Base-by-base conservation (phyloP, 2,329 filamentous ascomycete species). In the Fusarium clavum region DNA sequence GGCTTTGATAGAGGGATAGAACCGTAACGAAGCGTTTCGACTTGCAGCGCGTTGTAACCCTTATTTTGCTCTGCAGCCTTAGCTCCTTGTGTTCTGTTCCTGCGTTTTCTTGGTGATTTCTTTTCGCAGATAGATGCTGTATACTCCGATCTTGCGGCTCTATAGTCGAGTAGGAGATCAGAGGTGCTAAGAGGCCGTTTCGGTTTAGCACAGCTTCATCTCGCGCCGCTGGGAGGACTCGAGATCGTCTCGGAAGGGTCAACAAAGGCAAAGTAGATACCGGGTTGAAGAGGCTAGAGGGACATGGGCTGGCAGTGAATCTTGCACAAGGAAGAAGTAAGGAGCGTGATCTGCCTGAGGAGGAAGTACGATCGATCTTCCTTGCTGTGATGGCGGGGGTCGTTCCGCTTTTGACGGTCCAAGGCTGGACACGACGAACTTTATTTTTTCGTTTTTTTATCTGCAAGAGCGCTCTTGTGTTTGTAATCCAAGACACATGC, bases 1-100 rank as follows among this genome's bases (percentile, higher is more conserved):
- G 61, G 57, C 22, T 47, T 34, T 32, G 24, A 46, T 41, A 38
- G 12, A 43, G 51, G 29, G 44, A 32, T 53, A 62, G 66, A 72
- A 65, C n/a, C 60, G 40, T 52, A 22, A 48, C 63, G 63, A 69
- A 72, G 54, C 32, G 57, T 53, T 22, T 68, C 54, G 59, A 46
- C 18, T 25, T 10, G 40, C 47, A 58, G 43, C 20, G 13, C 20
- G 30, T 29, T 22, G 22, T 18, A 27, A 3, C 55, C 29, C 41
- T 63, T 48, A 51, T 16, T 24, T 46, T 41, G 6, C 16, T 45
- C 32, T 40, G 8, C 32, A 40, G 27, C 20, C 49, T 49, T 20
- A 47, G 38, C 44, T 29, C 30, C 9, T 6, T 63, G 30, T 24
- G 40, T n/a, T 6, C 43, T 47, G 27, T 57, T 51, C 13, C 8